Base-by-base conservation (phyloP, 352 stramenopile species). In the Phytophthora sansomeana region DNA sequence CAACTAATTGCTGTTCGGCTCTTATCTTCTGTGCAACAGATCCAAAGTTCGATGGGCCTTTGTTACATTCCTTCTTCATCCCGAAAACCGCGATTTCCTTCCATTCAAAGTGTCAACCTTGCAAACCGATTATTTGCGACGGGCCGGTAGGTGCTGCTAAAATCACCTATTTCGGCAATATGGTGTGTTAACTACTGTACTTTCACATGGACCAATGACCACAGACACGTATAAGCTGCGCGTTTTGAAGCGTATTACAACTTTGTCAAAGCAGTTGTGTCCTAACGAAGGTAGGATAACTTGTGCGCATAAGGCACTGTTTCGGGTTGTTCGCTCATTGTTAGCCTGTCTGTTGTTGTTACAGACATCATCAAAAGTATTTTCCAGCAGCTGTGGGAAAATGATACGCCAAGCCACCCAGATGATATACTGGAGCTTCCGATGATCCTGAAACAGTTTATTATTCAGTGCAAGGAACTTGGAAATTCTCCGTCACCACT, bases 21-120 rank as follows among this genome's bases (percentile, higher is more conserved):
- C 6, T 16, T 32, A 2, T 69, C 35, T 42, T 19, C 7, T 47
- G 11, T 16, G 10, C 41, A 47, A 46, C 63, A 77, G 70, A 50
- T 75, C 57, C 39, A 72, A 85, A 9, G 69, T 72, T 24, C 76
- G 70, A n/a, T 87, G 78, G 78, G 72, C 65, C 14, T 49, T 84
- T 16, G 77, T 81, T 6, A 81, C 80, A 58, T 62, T 77, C 6
- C 60, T 87, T 8, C 66, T 87, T 11, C 75, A 83, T 21, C 65
- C 64, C 14, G 53, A 55, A n/a, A 80, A 69, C 21, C 61, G 9
- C 4, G 50, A 71, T 32, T 85, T 83, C 39, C 74, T 87, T 26
- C 78, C 76, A 30, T 85, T 85, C 32, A 24, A 61, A 24, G 2
- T 55, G 6, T 19, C 60, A 14, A 38, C 47, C 30, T 56, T 60